Evolutionary conservation across 768 basidiomycete genomes (phyloP), one percentile per base, ranked within the genome.

Genomic region (Krasilnikovozyma curviuscula): DNA sequence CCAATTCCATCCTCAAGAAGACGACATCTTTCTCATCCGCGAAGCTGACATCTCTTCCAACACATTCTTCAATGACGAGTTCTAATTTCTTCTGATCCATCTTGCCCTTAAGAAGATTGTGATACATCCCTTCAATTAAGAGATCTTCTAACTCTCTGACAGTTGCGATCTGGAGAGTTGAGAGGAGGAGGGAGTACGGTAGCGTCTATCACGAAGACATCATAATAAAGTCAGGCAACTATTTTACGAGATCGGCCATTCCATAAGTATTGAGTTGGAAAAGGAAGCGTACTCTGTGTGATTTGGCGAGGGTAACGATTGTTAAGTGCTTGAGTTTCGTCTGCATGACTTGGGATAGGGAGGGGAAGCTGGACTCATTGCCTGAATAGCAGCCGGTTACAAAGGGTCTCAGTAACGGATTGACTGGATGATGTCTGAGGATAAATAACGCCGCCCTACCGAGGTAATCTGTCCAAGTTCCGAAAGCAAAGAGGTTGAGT

Each of bases 51-150:
- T 98, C 91, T 46, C 91, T 67, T 0, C 91, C 91, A 71, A 88
- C 78, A 0, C 81, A 83, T 59, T 84, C 86, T 64, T 91, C 83
- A 30, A 97, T 77, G 63, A 91, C 83, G 49, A 97, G 71, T 55
- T 85, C 79, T 54, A 78, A 75, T 56, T 83, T 74, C 61, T 83
- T 83, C 66, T 95, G 91, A 65, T 95, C 86, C 41, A 98, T 78
- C 60, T 83, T 86, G 9, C 86, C 91, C 42, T 77, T 76, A 31
- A 98, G 71, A 32, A 93, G 69, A 61, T 84, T 81, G 33, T 83
- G 76, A 66, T 95, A 97, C 64, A 95, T 88, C 10, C 82, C 82
- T 58, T 95, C 88, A 63, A 98, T 97, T 61, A 97, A 83, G 54
- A 95, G 76, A 65, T 95, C 89, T 63, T 98, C 91, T 3, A 98